phyloP scores from a whole-genome alignment of 75 land plant species.

The Sequoiadendron giganteum region DNA sequence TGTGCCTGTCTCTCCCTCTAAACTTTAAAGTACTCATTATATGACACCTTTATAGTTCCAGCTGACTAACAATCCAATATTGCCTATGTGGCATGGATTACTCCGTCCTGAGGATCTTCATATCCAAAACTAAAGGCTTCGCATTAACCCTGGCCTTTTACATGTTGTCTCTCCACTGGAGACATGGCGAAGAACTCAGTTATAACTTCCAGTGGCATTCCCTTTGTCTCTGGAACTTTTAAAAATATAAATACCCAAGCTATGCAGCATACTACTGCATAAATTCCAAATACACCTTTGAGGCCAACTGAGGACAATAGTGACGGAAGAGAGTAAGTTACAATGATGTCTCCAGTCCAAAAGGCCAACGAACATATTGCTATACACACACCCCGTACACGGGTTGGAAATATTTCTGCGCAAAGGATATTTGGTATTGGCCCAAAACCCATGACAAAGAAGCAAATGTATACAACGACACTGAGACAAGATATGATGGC shows the following conservation, averaged over 20 bases:
- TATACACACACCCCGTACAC: conserved; percentile 88
- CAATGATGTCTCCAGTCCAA: conserved; percentile 84
- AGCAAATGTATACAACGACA: conserved; percentile 69
- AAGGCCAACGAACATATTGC: conserved; percentile 70
- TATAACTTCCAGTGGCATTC: conserved; percentile 95
- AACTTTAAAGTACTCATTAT: background rate
- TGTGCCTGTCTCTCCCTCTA: background rate
- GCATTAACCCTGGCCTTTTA: background rate
- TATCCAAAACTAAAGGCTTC: background rate
- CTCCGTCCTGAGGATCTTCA: background rate
- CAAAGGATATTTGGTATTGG: conserved; percentile 93
- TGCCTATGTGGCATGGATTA: background rate
- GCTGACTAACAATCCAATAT: background rate
- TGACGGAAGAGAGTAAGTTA: conserved; percentile 77
- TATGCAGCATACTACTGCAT: conserved; percentile 62
- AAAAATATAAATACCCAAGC: conserved; percentile 86
- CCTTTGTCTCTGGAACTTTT: conserved; percentile 95
- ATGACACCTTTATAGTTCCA: background rate
- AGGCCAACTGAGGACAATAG: conserved; percentile 61
- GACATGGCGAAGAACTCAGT: conserved; percentile 82
- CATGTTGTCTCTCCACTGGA: background rate
- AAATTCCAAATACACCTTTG: conserved; percentile 69
- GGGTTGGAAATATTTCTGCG: conserved; percentile 93
- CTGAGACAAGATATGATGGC: conserved; percentile 66
- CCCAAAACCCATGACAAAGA: conserved; percentile 90